Conservation (phyloP, 345 rosid species). For the Salix brachista region DNA sequence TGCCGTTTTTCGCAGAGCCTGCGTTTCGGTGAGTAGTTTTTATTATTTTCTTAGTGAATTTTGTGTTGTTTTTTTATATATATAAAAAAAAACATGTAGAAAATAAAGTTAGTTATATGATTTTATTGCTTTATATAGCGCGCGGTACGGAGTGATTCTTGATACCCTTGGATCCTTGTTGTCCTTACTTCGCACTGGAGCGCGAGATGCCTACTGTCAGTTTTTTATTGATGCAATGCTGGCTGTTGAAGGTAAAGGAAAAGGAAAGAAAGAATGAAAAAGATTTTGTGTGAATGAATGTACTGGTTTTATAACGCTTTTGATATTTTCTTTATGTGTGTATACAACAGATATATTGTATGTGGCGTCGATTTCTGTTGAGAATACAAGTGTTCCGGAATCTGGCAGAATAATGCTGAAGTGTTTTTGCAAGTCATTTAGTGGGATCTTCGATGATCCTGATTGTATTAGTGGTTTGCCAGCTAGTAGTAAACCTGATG, state of each 20-base stretch:
- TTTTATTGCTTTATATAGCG: conserved; percentile 29
- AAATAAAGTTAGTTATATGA: background rate
- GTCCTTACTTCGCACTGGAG: conserved; percentile 76
- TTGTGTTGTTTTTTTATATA: background rate
- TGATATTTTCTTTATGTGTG: background rate
- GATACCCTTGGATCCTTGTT: conserved; percentile 80
- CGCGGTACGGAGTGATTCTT: conserved; percentile 66
- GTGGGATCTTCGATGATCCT: conserved; percentile 48
- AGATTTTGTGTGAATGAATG: background rate
- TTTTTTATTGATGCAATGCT: conserved; percentile 69
- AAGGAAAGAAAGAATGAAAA: no score
- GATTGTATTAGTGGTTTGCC: conserved; percentile 65
- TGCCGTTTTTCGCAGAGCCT: conserved; percentile 84
- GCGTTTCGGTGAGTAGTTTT: conserved; percentile 52
- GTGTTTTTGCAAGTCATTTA: conserved; percentile 64
- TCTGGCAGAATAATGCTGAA: conserved; percentile 35
- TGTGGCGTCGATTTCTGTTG: conserved; percentile 41
- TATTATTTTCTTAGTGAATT: background rate
- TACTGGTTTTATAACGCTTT: background rate
- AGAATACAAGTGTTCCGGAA: conserved; percentile 25
- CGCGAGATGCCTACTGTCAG: conserved; percentile 65
- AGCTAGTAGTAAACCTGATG: conserved; percentile 47
- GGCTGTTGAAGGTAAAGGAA: conserved; percentile 59
- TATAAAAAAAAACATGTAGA: background rate
- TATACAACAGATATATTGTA: conserved; percentile 54